A percentile compares a stretch with the other conserved stretches of the same genome.
phyloP scores from a whole-genome alignment of 495 filamentous ascomycete species.

The Penicillium silybi region DNA sequence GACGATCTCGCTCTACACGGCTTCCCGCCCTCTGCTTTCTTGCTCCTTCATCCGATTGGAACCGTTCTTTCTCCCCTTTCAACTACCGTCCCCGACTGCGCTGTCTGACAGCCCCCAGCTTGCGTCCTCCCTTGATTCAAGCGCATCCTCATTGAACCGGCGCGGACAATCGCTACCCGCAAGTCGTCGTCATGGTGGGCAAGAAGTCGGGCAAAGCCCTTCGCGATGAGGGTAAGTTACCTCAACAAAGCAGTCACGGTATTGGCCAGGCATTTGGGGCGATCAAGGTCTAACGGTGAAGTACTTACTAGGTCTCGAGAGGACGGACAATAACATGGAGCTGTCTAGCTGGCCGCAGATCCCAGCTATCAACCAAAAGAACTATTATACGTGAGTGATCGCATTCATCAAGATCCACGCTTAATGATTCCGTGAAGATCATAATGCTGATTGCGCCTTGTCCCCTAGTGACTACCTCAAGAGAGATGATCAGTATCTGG shows the following conservation, averaged over 20 bases:
- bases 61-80: not conserved
- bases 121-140: slow-evolving; percentile 22
- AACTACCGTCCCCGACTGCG: not conserved
- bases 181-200: slow-evolving; percentile 50
- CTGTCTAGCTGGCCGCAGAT: slow-evolving; percentile 91
- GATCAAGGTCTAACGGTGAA: slow-evolving; percentile 1
- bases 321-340: slow-evolving; percentile 97
- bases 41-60: not conserved
- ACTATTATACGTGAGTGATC: slow-evolving; percentile 92
- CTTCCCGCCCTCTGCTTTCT: slow-evolving; percentile 2
- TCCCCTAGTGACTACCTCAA: slow-evolving; percentile 84
- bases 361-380: slow-evolving; percentile 94
- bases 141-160: slow-evolving; percentile 1
- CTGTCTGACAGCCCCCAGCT: not conserved
- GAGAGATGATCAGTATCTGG: slow-evolving; percentile 92
- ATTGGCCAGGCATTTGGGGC: not conserved
- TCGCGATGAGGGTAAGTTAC: slow-evolving; percentile 58
- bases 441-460: slow-evolving; percentile 6
- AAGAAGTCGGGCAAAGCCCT: slow-evolving; percentile 63
- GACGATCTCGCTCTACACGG: slow-evolving; percentile 16
- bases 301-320: slow-evolving; percentile 66
- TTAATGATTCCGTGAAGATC: not conserved
- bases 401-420: not conserved
- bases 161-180: not conserved
- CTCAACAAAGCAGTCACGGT: not conserved